Base-by-base conservation (phyloP, 2,329 filamentous ascomycete genomes). In the Apiospora phragmitis region DNA sequence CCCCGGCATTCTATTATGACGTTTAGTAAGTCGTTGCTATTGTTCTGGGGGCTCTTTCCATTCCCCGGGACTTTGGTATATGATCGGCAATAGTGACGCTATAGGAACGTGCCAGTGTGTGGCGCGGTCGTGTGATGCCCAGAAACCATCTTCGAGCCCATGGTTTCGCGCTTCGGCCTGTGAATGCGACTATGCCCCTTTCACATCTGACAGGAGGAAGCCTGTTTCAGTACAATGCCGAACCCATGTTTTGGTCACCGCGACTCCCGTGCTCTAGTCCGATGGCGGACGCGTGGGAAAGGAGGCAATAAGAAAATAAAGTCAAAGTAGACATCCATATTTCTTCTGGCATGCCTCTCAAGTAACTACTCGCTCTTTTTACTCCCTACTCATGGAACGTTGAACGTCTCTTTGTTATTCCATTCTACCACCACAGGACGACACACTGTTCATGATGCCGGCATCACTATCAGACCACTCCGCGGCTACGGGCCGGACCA, bases 331-430 rank as follows among this genome's bases (percentile, higher is more conserved):
- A 11, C 26, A 8, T 21, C 29, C 16, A 1, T 41, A 41, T 41
- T 35, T 29, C 16, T 32, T 32, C 14, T 35, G 29, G 6, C 51
- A 59, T n/a, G 51, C 16, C 29, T 35, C 29, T 7, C 18, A 14
- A 9, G 7, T 21, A 16, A 3, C 16, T 18, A 32, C 6, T 59
- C 2, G 16, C 29, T 59, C 29, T 35, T n/a, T 29, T 8, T 4
- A 12, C 7, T 32, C 7, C 16, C 21, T 35, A 59, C 41, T 42
- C 16, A 16, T 18, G 29, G 9, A 59, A 45, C 65, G 65, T 67
- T 67, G 65, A 67, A 45, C 65, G 65, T 67, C 65, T 29, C 41
- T 45, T 67, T 67, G 41, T 42, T 38, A 6, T 66, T 6, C 21
- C 26, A 8, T 42, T 29, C 32, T 43, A 41, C 26, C 8, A 24